Evolutionary conservation across 768 basidiomycete genomes (phyloP).

Genomic region (Pholiota conissans): DNA sequence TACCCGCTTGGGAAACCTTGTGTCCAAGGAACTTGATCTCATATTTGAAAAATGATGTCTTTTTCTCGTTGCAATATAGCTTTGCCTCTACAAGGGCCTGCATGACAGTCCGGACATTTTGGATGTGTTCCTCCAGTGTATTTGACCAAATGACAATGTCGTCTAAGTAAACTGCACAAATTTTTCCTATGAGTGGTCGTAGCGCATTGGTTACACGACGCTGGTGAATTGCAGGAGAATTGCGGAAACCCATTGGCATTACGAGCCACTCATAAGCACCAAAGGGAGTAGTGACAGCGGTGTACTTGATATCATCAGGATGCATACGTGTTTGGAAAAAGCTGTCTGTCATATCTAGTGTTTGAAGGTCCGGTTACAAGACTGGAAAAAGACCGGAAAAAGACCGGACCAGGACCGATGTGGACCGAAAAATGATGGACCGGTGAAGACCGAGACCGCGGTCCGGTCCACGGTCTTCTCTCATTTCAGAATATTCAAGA

Average conservation of each 20-base stretch:
- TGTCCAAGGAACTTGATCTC: constrained; percentile 34
- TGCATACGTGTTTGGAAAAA: constrained; percentile 27
- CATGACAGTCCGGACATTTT: constrained; percentile 8
- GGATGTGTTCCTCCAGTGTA: constrained; percentile 8
- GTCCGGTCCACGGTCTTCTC: too few species aligned
- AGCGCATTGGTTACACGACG: constrained; percentile 24
- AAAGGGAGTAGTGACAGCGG: constrained; percentile 36
- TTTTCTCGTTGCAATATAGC: constrained; percentile 16
- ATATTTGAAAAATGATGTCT: constrained; percentile 15
- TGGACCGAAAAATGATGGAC: too few species aligned
- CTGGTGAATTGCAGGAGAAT: constrained; percentile 31
- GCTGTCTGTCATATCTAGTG: constrained; percentile 22
- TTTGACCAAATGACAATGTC: constrained; percentile 26
- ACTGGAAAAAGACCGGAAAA: too few species aligned
- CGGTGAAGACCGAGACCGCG: too few species aligned
- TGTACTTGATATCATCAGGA: constrained; percentile 24
- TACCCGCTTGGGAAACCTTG: constrained; percentile 34
- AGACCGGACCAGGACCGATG: too few species aligned
- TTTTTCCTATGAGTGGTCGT: constrained; percentile 15
- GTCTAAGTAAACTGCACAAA: constrained; percentile 27
- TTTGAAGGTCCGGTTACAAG: too few species aligned
- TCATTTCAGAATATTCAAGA: too few species aligned
- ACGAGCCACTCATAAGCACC: constrained; percentile 42
- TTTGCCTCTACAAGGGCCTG: constrained; percentile 1
- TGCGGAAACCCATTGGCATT: constrained; percentile 32